Evolutionary conservation across 768 basidiomycete species (phyloP).

Genomic region (Termitomyces sp.): DNA sequence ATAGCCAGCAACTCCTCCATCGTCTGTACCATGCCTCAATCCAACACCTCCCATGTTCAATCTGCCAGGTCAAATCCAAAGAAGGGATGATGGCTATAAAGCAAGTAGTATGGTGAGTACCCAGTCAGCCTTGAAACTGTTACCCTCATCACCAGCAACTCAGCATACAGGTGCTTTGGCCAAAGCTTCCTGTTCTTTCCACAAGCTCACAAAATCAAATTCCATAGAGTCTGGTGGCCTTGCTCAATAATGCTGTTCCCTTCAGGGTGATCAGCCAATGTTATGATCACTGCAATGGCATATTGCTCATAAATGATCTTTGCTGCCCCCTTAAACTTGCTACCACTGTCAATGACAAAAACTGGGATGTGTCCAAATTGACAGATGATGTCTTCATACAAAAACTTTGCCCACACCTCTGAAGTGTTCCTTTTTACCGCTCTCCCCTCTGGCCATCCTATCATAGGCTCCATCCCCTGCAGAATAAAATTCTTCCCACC

Average conservation of each 20-base stretch:
- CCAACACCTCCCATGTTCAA: not conserved
- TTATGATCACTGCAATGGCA: no score
- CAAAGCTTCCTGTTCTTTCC: conserved; percentile 14
- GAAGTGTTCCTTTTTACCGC: not conserved
- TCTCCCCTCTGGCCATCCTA: conserved; percentile 24
- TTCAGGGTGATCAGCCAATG: no score
- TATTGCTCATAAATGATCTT: no score
- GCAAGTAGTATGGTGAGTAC: not conserved
- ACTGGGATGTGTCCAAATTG: no score
- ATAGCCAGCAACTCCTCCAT: not conserved
- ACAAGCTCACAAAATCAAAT: no score
- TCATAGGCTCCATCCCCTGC: conserved; percentile 19
- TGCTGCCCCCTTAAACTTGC: no score
- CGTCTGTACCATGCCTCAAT: not conserved
- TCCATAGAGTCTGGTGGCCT: no score
- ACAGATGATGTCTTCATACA: no score
- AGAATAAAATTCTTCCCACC: conserved; percentile 21
- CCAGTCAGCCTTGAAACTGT: conserved; percentile 19
- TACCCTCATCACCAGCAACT: conserved; percentile 18
- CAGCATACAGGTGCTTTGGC: conserved; percentile 22
- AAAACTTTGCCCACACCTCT: no score
- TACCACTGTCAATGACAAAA: no score
- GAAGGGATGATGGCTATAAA: not conserved
- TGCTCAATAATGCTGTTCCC: no score
- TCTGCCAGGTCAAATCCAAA: conserved; percentile 23